Conservation (phyloP, 2,329 filamentous ascomycete genomes). For the Paraphaeosphaeria minitans region DNA sequence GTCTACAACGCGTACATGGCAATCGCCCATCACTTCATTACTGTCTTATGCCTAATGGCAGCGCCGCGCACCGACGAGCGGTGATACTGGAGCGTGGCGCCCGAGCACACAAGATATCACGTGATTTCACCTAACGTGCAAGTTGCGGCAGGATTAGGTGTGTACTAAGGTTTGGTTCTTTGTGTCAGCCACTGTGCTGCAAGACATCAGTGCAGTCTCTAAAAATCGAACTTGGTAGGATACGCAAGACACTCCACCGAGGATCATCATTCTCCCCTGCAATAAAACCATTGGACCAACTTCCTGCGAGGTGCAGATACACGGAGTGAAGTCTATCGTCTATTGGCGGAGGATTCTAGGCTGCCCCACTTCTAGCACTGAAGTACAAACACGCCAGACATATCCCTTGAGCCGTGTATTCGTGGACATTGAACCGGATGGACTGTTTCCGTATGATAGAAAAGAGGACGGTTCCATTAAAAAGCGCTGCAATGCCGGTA, state of each 20-base stretch:
- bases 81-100: too few species aligned
- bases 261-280: not conserved
- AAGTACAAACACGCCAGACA: conserved; percentile 1
- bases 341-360: conserved; percentile 2
- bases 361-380: conserved; percentile 2
- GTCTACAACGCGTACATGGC: too few species aligned
- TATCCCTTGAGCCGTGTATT: not conserved
- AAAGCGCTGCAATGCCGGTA: not conserved
- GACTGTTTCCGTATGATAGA: not conserved
- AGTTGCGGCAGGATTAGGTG: too few species aligned
- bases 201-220: not conserved
- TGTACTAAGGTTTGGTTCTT: too few species aligned
- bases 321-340: not conserved
- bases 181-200: too few species aligned
- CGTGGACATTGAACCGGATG: not conserved
- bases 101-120: not conserved
- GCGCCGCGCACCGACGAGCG: too few species aligned
- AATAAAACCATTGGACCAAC: not conserved
- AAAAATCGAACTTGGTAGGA: not conserved
- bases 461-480: not conserved
- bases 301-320: not conserved
- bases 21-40: too few species aligned
- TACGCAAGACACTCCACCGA: not conserved
- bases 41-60: too few species aligned
- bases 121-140: too few species aligned